Base-by-base conservation (phyloP, 768 basidiomycete genomes). In the Mrakia blollopis region DNA sequence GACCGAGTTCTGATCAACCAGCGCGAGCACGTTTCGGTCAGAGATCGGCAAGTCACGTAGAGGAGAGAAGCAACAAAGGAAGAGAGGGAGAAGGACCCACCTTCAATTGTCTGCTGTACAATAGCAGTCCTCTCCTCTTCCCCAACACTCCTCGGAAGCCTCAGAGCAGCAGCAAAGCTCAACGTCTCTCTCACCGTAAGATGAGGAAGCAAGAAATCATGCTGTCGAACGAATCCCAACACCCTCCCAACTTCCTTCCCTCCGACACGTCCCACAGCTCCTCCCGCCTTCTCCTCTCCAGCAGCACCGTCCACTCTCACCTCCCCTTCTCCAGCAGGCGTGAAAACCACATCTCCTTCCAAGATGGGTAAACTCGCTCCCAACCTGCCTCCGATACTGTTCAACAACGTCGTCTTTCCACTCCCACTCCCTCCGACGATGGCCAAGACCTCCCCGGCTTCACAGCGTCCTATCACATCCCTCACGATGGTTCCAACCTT, bases 121-220 rank as follows among this genome's bases (percentile, higher is more conserved):
- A 86, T 86, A n/a, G 80, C 76, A 13, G 72, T 63, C 6, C 84
- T 79, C 3, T 82, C 82, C 25, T 78, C 71, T 6, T 79, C 60
- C 35, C 79, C 72, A 10, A 86, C 83, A 74, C 80, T 88, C 85
- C 78, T 87, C 79, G 25, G 87, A 82, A 89, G 70, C 84, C 85
- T 70, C 79, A 86, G 81, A 41, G 80, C 80, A 6, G 85, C 85
- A 7, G 85, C 83, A 76, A 83, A 86, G 44, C 76, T 79, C 18
- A 86, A 79, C 0, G 85, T 86, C 79, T 86, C 85, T 30, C 85
- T 81, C 25, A 86, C 85, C 83, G 84, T 84, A n/a, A 86, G 79
- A 80, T 84, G 82, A 2, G 85, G 84, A 8, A 86, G 80, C 41
- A 86, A 75, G 72, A 81, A 85, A 78, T 86, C 86, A 73, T 83